Evolutionary conservation across 371 early-diverging fungal species (phyloP).

Genomic region (Circinella minor): DNA sequence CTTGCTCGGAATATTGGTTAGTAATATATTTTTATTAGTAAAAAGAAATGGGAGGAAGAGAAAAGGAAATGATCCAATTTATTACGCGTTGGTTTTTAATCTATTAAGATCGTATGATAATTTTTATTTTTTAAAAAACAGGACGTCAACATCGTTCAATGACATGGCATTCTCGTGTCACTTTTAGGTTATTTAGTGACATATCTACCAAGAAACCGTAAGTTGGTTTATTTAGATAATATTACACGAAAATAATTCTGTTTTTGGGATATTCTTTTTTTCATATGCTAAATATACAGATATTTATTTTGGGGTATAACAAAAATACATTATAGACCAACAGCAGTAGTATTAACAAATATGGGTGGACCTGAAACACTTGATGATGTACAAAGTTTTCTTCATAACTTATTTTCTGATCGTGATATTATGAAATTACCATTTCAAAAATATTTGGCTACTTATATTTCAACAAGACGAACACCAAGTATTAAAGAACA

Average conservation of each 20-base stretch:
- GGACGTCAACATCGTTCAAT: conserved; percentile 4
- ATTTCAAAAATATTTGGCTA: conserved; percentile 75
- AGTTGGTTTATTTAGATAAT: background rate
- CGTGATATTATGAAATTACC: conserved; percentile 93
- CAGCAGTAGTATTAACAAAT: conserved; percentile 90
- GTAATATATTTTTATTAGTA: background rate
- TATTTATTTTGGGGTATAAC: background rate
- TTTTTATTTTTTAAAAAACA: background rate
- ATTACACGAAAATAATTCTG: too few species aligned
- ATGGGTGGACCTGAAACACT: conserved; percentile 91
- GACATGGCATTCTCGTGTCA: conserved; percentile 7
- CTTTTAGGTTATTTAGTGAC: conserved; percentile 1
- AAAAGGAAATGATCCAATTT: too few species aligned
- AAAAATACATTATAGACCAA: conserved; percentile 47
- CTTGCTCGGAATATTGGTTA: conserved; percentile 1
- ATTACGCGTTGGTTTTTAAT: too few species aligned
- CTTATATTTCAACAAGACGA: conserved; percentile 82
- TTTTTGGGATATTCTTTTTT: too few species aligned
- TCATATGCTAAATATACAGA: background rate
- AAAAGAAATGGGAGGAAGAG: too few species aligned
- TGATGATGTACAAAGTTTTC: conserved; percentile 82
- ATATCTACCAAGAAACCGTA: conserved; percentile 4
- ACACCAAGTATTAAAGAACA: conserved; percentile 89
- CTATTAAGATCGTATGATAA: too few species aligned
- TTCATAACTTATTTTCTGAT: conserved; percentile 90